Conservation (phyloP, 2,329 filamentous ascomycete genomes). For the Coniochaeta ligniaria region DNA sequence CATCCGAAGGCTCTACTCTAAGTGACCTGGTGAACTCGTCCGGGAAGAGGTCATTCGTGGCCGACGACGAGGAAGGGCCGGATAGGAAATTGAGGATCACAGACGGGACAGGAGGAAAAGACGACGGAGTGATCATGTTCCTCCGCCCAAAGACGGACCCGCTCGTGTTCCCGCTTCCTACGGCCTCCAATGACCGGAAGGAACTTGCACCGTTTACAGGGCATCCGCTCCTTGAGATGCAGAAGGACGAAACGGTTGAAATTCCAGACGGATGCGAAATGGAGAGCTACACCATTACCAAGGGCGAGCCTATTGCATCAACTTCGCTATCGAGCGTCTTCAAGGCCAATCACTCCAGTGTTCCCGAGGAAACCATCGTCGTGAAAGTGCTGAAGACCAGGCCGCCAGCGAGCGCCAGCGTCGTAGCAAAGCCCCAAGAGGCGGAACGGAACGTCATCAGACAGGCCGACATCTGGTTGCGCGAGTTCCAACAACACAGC, state of each 20-base stretch:
- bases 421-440: constrained; percentile 37
- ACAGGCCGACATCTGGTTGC: constrained; percentile 53
- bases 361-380: constrained; percentile 47
- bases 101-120: constrained; percentile 12
- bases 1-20: constrained; percentile 10
- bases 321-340: constrained; percentile 49
- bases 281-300: constrained; percentile 48
- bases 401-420: constrained; percentile 14
- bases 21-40: constrained; percentile 33
- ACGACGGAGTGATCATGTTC: constrained; percentile 44
- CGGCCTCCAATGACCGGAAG: constrained; percentile 32
- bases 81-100: constrained; percentile 33
- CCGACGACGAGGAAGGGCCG: constrained; percentile 32
- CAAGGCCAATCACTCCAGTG: constrained; percentile 44
- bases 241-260: constrained; percentile 39
- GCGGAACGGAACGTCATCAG: constrained; percentile 49
- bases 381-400: constrained; percentile 55
- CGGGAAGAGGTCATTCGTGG: constrained; percentile 42
- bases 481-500: constrained; percentile 49
- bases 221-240: constrained; percentile 44
- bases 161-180: constrained; percentile 44
- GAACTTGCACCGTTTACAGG: constrained; percentile 37
- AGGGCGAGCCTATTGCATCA: constrained; percentile 47
- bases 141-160: constrained; percentile 40
- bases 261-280: constrained; percentile 43